Conservation (phyloP, 2,329 filamentous ascomycete genomes). For the Ramichloridium luteum region DNA sequence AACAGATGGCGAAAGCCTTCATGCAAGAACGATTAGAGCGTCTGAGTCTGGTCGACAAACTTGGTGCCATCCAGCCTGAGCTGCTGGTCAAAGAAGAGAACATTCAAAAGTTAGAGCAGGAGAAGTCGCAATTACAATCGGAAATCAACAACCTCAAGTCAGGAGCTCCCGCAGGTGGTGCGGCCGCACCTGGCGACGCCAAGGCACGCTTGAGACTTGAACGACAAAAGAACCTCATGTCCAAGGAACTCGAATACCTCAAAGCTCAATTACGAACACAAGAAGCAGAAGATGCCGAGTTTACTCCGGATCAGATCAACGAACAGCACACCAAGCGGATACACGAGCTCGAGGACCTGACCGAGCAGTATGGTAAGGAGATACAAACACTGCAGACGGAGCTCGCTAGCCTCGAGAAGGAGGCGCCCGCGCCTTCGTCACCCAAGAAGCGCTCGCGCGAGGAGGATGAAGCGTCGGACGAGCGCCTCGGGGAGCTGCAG, state of each 20-base stretch:
- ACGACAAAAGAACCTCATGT: conserved; percentile 68
- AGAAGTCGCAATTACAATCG: conserved; percentile 50
- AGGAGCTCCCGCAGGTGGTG: conserved; percentile 22
- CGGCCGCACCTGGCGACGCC: conserved; percentile 41
- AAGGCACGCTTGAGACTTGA: conserved; percentile 65
- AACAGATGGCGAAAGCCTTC: conserved; percentile 72
- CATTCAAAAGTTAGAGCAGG: conserved; percentile 58
- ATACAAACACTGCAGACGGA: conserved; percentile 62
- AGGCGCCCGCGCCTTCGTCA: conserved; percentile 51
- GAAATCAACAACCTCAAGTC: conserved; percentile 51
- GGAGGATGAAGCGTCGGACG: conserved; percentile 43
- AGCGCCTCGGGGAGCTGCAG: conserved; percentile 69
- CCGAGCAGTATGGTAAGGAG: conserved; percentile 77
- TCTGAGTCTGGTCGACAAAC: conserved; percentile 63
- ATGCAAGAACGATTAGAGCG: conserved; percentile 71
- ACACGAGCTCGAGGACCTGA: conserved; percentile 68
- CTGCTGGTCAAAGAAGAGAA: conserved; percentile 63
- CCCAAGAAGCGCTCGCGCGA: conserved; percentile 25
- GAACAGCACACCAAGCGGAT: conserved; percentile 62
- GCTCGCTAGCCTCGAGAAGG: conserved; percentile 51
- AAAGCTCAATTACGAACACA: conserved; percentile 80
- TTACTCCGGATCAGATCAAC: conserved; percentile 70
- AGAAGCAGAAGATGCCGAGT: conserved; percentile 75
- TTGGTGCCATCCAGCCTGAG: conserved; percentile 71
- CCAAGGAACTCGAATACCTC: conserved; percentile 89